A percentile compares a stretch with the other conserved stretches of the same genome.
These are phyloP conservation scores for Choanephora cucurbitarum DNA, from an alignment of 371 early-diverging fungal species.

Conservation along the genomic window DNA sequence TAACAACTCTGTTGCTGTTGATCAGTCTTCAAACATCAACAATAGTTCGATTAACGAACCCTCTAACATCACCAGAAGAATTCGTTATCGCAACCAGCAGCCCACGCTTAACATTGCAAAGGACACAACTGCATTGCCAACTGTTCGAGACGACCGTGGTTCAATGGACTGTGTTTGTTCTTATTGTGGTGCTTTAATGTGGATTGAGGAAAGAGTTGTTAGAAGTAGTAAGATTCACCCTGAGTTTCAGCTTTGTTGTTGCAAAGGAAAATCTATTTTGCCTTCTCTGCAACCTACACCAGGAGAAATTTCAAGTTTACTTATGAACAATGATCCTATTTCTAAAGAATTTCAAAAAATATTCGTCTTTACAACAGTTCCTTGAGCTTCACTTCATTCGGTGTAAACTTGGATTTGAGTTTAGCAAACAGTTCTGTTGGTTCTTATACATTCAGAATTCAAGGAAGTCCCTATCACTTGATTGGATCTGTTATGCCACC, in stretches of 20 bases:
- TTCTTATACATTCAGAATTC: slow-evolving; percentile 4
- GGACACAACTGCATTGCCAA: no score
- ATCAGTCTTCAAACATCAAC: no score
- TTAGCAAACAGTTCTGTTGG: not conserved
- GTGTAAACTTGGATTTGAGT: not conserved
- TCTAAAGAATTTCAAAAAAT: slow-evolving; percentile 1
- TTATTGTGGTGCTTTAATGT: slow-evolving; percentile 14
- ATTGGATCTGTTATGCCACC: not conserved
- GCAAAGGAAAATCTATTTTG: not conserved
- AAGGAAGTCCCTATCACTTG: not conserved
- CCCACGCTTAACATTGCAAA: no score
- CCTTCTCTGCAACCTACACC: not conserved
- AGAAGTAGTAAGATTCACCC: not conserved
- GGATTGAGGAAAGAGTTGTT: not conserved
- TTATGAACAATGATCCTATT: not conserved
- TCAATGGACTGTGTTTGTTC: no score
- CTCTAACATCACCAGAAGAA: no score
- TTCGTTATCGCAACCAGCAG: no score
- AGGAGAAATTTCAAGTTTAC: not conserved
- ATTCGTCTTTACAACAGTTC: not conserved
- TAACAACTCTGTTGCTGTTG: no score
- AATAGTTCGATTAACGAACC: no score
- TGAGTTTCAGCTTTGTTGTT: not conserved
- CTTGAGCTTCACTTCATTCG: slow-evolving; percentile 5
- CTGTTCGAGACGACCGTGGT: no score